Evolutionary conservation across 2,329 filamentous ascomycete genomes (phyloP).

Genomic region (Fusarium setosum): DNA sequence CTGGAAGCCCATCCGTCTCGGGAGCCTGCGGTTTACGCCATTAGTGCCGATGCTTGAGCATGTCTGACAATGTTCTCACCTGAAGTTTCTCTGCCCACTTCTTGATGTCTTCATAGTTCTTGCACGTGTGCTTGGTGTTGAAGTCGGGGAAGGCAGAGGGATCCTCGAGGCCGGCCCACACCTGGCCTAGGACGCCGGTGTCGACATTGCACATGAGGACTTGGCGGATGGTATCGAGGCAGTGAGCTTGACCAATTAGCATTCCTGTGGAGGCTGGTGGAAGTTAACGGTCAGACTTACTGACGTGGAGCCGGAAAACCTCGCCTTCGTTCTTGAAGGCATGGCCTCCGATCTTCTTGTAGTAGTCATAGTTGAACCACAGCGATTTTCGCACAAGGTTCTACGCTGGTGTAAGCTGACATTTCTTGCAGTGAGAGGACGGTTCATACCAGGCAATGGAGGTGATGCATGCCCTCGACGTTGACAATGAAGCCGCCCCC

Average conservation of each 20-base stretch:
- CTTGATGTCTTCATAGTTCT: conserved; percentile 65
- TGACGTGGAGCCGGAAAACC: conserved; percentile 66
- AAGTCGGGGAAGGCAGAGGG: conserved; percentile 69
- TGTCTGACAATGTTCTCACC: conserved; percentile 34
- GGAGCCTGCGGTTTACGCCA: conserved; percentile 26
- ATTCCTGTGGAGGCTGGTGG: rapidly evolving
- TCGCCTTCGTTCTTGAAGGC: conserved; percentile 67
- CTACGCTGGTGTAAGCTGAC: conserved; percentile 42
- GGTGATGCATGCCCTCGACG: conserved; percentile 66
- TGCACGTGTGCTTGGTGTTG: conserved; percentile 69
- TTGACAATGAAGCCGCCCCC: conserved; percentile 70
- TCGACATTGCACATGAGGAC: conserved; percentile 73
- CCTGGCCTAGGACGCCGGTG: conserved; percentile 68
- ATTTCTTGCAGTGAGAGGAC: rapidly evolving
- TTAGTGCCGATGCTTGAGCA: background rate
- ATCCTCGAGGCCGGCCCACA: conserved; percentile 63
- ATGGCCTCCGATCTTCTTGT: conserved; percentile 59
- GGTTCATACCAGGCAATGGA: conserved; percentile 69
- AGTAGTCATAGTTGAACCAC: conserved; percentile 70
- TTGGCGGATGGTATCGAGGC: conserved; percentile 70
- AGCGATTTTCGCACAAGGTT: conserved; percentile 69
- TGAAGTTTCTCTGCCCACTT: conserved; percentile 66
- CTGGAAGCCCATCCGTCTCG: conserved; percentile 23
- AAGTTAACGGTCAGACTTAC: conserved; percentile 50
- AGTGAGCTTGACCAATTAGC: conserved; percentile 54